Conservation (phyloP, 108 stramenopile species). For the Cylindrotheca closterium region DNA sequence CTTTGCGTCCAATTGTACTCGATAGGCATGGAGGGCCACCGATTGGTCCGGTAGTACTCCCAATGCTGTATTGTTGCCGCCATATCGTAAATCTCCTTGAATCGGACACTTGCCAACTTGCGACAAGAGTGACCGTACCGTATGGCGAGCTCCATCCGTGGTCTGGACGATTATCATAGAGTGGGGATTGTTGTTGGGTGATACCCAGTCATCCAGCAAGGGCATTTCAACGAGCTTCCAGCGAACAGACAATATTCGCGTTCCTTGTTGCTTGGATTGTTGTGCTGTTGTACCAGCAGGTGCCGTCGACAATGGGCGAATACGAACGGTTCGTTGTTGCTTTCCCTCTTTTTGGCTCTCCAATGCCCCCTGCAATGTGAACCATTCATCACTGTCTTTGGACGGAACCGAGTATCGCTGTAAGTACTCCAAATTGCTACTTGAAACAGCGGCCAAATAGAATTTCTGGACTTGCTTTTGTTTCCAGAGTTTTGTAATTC, state of each 20-base stretch:
- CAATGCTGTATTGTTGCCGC: conserved; percentile 17
- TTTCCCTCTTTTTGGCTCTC: too few relatives aligned
- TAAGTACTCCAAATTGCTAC: conserved; percentile 1
- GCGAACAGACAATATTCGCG: too few relatives aligned
- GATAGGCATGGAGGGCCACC: conserved; percentile 79
- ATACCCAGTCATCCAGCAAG: too few relatives aligned
- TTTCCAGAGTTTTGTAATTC: conserved; percentile 68
- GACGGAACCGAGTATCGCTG: not conserved
- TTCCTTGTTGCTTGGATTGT: too few relatives aligned
- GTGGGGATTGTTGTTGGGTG: not conserved
- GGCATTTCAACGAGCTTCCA: too few relatives aligned
- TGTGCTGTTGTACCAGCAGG: conserved; percentile 31
- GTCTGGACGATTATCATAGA: conserved; percentile 48
- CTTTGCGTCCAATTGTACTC: conserved; percentile 49
- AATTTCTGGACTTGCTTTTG: conserved; percentile 54
- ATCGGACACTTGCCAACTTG: conserved; percentile 59
- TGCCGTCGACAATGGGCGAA: too few relatives aligned
- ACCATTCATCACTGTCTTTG: too few relatives aligned
- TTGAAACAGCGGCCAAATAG: conserved; percentile 34
- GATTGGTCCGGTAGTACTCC: conserved; percentile 68
- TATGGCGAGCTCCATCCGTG: conserved; percentile 75
- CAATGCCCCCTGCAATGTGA: too few relatives aligned
- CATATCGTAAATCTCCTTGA: conserved; percentile 78
- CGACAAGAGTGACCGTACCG: conserved; percentile 76
- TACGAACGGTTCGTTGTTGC: too few relatives aligned